Evolutionary conservation across 371 early-diverging fungal species (phyloP).

Genomic region (Mycotypha africana): DNA sequence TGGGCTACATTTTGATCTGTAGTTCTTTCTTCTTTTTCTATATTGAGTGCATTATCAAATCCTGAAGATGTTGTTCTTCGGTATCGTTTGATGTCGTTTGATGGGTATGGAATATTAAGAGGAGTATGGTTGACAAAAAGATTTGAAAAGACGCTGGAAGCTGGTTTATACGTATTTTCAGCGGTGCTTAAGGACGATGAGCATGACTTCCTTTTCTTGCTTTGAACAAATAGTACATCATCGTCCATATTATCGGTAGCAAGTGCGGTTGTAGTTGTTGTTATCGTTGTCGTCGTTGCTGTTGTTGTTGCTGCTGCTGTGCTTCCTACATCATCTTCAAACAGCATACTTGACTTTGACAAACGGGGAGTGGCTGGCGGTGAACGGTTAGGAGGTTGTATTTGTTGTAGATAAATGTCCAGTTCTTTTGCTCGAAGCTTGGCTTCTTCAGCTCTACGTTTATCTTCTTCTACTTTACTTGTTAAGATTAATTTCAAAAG

Average conservation of each 20-base stretch:
- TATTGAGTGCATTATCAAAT: too few species aligned
- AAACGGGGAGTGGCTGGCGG: slow-evolving; percentile 5
- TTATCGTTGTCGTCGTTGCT: too few species aligned
- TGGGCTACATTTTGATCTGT: too few species aligned
- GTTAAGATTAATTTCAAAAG: slow-evolving; percentile 55
- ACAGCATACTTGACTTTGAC: too few species aligned
- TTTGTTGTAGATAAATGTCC: slow-evolving; percentile 32
- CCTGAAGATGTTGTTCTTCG: neutral
- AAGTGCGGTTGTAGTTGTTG: too few species aligned
- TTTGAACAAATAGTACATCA: too few species aligned
- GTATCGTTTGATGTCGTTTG: neutral
- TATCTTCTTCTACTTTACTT: slow-evolving; percentile 63
- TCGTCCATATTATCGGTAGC: neutral
- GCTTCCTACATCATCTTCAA: too few species aligned
- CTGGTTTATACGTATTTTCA: slow-evolving; percentile 2
- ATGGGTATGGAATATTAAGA: slow-evolving; percentile 5
- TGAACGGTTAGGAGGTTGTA: slow-evolving; percentile 4
- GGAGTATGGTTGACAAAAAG: slow-evolving; percentile 2
- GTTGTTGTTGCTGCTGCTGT: too few species aligned
- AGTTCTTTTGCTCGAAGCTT: slow-evolving; percentile 51
- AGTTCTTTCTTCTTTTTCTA: too few species aligned
- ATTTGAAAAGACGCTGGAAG: too few species aligned
- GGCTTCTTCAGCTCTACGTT: slow-evolving; percentile 59
- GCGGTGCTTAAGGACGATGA: too few species aligned
- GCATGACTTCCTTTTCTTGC: too few species aligned